phyloP scores from a whole-genome alignment of 1,139 yeast genomes.

The Arxiozyma telluris region DNA sequence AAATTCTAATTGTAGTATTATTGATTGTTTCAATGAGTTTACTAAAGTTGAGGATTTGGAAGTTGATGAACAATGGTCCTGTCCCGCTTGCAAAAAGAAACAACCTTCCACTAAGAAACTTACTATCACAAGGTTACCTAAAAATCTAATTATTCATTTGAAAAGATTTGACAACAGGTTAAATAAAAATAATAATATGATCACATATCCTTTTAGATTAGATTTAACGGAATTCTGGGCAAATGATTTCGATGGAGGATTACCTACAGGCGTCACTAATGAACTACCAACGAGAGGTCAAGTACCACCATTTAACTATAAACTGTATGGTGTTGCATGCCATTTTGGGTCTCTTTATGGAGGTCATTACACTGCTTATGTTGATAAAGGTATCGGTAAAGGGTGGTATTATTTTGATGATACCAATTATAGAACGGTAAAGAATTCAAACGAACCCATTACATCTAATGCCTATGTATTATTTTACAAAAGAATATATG shows the following conservation, averaged over 20 bases:
- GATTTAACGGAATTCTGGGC: constrained; percentile 83
- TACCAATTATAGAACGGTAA: constrained; percentile 23
- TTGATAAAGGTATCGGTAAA: constrained; percentile 48
- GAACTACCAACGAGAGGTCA: constrained; percentile 65
- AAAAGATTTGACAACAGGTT: constrained; percentile 56
- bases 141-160: constrained; percentile 61
- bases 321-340: constrained; percentile 77
- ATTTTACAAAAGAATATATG: constrained; percentile 40
- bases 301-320: constrained; percentile 68
- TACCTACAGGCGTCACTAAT: constrained; percentile 31
- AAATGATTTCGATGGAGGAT: constrained; percentile 31
- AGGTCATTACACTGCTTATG: constrained; percentile 89
- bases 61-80: constrained; percentile 81
- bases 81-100: constrained; percentile 67
- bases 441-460: constrained; percentile 25
- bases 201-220: constrained; percentile 39
- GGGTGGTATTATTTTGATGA: constrained; percentile 32
- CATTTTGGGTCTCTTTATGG: constrained; percentile 77
- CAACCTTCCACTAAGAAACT: constrained; percentile 62
- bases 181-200: constrained; percentile 32
- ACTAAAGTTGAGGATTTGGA: constrained; percentile 61
- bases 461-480: constrained; percentile 62
- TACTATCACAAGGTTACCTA: constrained; percentile 64
- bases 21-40: constrained; percentile 64
- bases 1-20: constrained; percentile 30